Evolutionary conservation across 2,329 filamentous ascomycete genomes (phyloP), one percentile per base, ranked within the genome.

Genomic region (Neoascochyta sp.): DNA sequence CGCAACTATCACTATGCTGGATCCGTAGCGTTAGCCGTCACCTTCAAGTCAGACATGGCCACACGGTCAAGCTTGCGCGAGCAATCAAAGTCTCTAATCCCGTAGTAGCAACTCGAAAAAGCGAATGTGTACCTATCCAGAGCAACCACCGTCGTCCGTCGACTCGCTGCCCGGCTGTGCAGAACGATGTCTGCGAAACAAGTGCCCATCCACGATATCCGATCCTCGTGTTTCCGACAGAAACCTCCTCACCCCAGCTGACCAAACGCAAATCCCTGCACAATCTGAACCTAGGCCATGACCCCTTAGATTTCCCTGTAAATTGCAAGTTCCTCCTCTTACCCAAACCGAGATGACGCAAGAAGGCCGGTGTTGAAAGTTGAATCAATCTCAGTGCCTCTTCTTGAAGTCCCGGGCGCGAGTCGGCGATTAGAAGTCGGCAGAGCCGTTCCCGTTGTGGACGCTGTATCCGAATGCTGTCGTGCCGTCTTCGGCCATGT

Each of bases 381-480:
- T n/a, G n/a, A n/a, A n/a, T n/a, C n/a, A n/a, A n/a, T n/a, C n/a
- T n/a, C n/a, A n/a, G n/a, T n/a, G n/a, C n/a, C n/a, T n/a, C n/a
- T n/a, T n/a, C n/a, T n/a, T n/a, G n/a, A n/a, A n/a, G n/a, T n/a
- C n/a, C n/a, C n/a, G n/a, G n/a, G n/a, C n/a, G n/a, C 40, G 52
- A 37, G 43, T 34, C 48, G 45, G 24, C 31, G n/a, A n/a, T 47
- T 62, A 64, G 45, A 57, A 64, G 16, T 64, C 61, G 49, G 52
- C 50, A 42, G 36, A 38, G 33, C 61, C 60, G 47, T 63, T 64
- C 21, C 57, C 62, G 48, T 65, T 64, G 58, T 64, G 60, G 27
- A 65, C 60, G 29, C 54, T 47, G 48, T 64, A 65, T 23, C 62
- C 63, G 39, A 65, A 65, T 22, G 62, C 52, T 16, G 67, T 68